Percentiles rank a stretch among this genome's conserved stretches.
Conservation (phyloP, 129 eudicot genomes). For the Centella asiatica region DNA sequence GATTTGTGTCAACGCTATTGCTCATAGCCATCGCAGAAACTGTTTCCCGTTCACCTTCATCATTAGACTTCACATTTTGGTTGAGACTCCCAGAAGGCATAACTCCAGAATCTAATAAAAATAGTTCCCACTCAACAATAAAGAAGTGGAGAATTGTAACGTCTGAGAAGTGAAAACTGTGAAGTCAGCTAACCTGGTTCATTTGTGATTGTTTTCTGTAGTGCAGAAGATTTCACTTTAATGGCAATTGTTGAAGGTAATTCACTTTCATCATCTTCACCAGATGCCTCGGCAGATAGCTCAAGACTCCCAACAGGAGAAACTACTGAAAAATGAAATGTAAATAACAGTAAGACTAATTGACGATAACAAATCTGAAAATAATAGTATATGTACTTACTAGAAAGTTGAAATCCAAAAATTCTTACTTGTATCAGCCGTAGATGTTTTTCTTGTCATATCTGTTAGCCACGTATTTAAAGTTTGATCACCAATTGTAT, state of each 20-base stretch:
- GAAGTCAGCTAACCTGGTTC: not conserved
- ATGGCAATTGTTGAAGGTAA: not conserved
- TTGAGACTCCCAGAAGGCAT: not conserved
- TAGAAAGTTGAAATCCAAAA: not conserved
- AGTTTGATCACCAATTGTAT: not conserved
- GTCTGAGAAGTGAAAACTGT: not conserved
- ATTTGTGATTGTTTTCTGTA: not conserved
- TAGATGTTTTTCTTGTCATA: not conserved
- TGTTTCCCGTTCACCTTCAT: not conserved
- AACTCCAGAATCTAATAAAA: not conserved
- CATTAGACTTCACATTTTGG: not conserved
- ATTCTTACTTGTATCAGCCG: not conserved
- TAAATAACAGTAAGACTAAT: too few species aligned
- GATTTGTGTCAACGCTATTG: constrained; percentile 6
- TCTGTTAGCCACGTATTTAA: not conserved
- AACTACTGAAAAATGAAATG: not conserved
- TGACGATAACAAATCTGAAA: too few species aligned
- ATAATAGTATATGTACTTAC: too few species aligned
- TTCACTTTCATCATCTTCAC: not conserved
- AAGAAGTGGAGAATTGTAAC: not conserved
- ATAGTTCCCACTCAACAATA: not conserved
- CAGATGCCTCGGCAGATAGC: constrained; percentile 8
- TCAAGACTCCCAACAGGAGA: not conserved
- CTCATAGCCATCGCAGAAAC: not conserved
- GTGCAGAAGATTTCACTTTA: not conserved